phyloP scores from a whole-genome alignment of 306 rosid genomes.

The Prunus mongolica region DNA sequence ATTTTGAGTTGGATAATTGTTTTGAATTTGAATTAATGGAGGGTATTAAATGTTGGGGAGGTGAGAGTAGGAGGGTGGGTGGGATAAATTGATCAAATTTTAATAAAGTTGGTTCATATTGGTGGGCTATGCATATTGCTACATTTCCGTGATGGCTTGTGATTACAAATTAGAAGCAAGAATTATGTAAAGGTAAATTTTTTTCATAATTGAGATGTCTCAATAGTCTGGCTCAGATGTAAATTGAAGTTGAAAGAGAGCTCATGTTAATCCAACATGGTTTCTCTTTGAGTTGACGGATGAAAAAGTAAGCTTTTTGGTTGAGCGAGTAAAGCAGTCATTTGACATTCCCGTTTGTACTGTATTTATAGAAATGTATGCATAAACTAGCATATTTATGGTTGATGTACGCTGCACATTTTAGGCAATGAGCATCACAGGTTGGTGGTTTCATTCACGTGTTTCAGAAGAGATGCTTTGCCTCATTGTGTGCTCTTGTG shows the following conservation, averaged over 20 bases:
- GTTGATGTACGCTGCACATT: not conserved
- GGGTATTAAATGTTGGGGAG: slow-evolving; percentile 5
- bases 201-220: not conserved
- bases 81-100: not conserved
- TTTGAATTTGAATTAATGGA: not conserved
- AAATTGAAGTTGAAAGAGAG: slow-evolving; percentile 1
- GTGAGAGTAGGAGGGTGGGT: not conserved
- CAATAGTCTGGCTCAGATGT: not conserved
- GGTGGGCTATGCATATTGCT: not conserved
- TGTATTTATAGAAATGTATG: not conserved
- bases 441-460: not conserved
- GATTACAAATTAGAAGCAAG: not conserved
- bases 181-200: not conserved
- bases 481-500: not conserved
- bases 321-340: not conserved
- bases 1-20: not conserved
- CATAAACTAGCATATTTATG: not conserved
- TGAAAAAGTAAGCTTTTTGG: not conserved
- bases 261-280: not conserved
- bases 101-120: not conserved
- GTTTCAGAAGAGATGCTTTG: not conserved
- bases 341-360: not conserved
- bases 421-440: not conserved
- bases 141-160: not conserved
- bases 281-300: not conserved